Evolutionary conservation across 331 rosid species (phyloP).

Genomic region (Pyracantha coccinea): DNA sequence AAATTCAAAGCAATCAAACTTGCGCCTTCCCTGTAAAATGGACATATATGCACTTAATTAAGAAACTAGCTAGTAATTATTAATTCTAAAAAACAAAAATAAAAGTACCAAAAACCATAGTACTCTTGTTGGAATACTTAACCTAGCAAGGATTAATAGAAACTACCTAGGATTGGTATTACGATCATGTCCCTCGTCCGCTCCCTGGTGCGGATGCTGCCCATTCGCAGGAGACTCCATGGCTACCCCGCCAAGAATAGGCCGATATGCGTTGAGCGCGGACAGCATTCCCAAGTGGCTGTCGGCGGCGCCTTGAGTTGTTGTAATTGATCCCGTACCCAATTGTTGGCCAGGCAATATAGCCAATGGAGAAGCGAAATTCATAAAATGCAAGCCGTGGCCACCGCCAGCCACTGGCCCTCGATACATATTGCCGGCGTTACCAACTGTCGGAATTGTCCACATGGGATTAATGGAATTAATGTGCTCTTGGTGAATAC

Average conservation of each 20-base stretch:
- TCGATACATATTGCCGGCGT: constrained; percentile 41
- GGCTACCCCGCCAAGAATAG: constrained; percentile 24
- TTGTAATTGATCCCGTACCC: constrained; percentile 23
- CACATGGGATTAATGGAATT: constrained; percentile 27
- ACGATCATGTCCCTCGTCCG: constrained; percentile 43
- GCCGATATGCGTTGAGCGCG: constrained; percentile 65
- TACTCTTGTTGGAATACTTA: constrained; percentile 22
- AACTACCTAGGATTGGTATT: constrained; percentile 18
- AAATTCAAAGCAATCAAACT: constrained; percentile 38
- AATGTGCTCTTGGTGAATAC: constrained; percentile 10
- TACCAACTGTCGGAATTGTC: constrained; percentile 55
- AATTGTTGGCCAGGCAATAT: constrained; percentile 55
- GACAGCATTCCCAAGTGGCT: constrained; percentile 73
- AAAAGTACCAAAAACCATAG: constrained; percentile 28
- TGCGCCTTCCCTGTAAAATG: constrained; percentile 25
- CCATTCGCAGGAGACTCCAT: constrained; percentile 27
- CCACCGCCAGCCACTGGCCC: constrained; percentile 16
- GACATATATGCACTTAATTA: constrained; percentile 22
- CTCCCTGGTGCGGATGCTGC: constrained; percentile 29
- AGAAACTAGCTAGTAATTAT: neutral
- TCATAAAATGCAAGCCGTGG: constrained; percentile 79
- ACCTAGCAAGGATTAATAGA: constrained; percentile 32
- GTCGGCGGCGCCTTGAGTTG: constrained; percentile 25
- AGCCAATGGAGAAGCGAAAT: constrained; percentile 77
- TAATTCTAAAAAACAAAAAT: constrained; percentile 1